Percentiles rank a stretch among this genome's conserved stretches.
Conservation (phyloP, 768 basidiomycete species). For the Imleria badia region DNA sequence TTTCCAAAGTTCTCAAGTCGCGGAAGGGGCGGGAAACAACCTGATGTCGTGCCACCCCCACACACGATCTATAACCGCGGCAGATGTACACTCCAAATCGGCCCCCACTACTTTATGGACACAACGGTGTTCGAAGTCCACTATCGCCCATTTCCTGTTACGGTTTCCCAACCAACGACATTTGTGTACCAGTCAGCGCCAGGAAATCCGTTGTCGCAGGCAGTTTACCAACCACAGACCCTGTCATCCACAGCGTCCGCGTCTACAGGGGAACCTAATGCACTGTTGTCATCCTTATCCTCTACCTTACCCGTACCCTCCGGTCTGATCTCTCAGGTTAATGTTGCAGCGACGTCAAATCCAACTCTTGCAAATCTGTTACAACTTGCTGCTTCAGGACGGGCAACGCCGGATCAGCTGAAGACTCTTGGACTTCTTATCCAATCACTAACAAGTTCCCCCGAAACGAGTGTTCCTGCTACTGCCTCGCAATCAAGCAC, state of each 20-base stretch:
- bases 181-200: slow-evolving; percentile 29
- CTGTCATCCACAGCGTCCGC: slow-evolving; percentile 18
- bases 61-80: slow-evolving; percentile 67
- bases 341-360: slow-evolving; percentile 61
- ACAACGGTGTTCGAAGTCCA: slow-evolving; percentile 74
- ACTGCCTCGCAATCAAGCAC: slow-evolving; percentile 6
- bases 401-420: slow-evolving; percentile 61
- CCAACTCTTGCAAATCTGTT: slow-evolving; percentile 68
- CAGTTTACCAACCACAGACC: slow-evolving; percentile 26
- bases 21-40: slow-evolving; percentile 55
- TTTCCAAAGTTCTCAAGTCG: slow-evolving; percentile 75
- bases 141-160: slow-evolving; percentile 47
- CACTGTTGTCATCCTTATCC: slow-evolving; percentile 46
- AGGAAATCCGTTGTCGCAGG: slow-evolving; percentile 28
- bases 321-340: slow-evolving; percentile 61
- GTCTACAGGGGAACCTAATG: slow-evolving; percentile 33
- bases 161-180: slow-evolving; percentile 21
- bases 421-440: slow-evolving; percentile 73
- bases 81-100: slow-evolving; percentile 68
- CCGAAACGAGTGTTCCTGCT: slow-evolving; percentile 1
- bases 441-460: slow-evolving; percentile 52
- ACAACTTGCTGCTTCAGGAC: slow-evolving; percentile 60
- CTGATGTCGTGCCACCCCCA: slow-evolving; percentile 55
- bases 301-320: slow-evolving; percentile 53
- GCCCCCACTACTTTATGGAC: slow-evolving; percentile 69